Conservation (phyloP, 257 asterid genomes). For the Solanum corneliomulleri region DNA sequence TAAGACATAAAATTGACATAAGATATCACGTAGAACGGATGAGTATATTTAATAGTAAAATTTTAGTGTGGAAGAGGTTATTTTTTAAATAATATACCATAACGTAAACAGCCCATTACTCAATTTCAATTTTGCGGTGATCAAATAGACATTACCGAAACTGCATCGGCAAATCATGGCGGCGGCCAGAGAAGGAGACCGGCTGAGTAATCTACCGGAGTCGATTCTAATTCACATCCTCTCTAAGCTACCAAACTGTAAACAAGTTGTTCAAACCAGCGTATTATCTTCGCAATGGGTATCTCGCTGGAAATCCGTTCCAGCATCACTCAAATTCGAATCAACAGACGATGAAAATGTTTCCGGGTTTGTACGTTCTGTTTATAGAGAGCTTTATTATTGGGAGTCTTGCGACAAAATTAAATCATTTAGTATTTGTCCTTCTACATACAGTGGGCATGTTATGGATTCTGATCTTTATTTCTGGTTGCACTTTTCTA, state of each 20-base stretch:
- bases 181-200: neutral
- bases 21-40: neutral
- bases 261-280: neutral
- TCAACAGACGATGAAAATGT: too few species aligned
- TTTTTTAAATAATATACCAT: too few species aligned
- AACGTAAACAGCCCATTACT: too few species aligned
- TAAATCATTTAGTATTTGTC: neutral
- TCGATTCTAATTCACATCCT: neutral
- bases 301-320: neutral
- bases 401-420: neutral
- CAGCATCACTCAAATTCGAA: neutral
- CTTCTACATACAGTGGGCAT: fast-evolving
- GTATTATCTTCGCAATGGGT: neutral
- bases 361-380: neutral
- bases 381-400: neutral
- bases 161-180: neutral
- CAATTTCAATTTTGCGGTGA: too few species aligned
- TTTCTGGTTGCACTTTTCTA: neutral
- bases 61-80: too few species aligned
- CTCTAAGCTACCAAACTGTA: neutral
- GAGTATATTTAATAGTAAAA: too few species aligned
- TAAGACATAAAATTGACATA: too few species aligned
- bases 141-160: neutral
- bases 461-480: neutral
- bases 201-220: neutral